phyloP scores from a whole-genome alignment of 2,329 filamentous ascomycete genomes.

The Exophiala spinifera region DNA sequence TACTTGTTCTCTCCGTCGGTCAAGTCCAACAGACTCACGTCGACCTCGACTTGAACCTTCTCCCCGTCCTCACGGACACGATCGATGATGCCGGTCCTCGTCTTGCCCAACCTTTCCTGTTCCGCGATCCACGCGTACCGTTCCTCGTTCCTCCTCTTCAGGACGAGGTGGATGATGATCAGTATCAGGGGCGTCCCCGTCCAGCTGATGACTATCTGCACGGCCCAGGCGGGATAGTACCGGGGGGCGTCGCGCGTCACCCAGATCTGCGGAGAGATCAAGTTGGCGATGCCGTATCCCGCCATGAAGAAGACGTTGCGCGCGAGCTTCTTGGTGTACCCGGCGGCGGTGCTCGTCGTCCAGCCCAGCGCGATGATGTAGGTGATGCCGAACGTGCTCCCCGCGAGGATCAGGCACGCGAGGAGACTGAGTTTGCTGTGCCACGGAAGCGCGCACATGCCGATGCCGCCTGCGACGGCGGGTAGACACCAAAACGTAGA shows the following conservation, averaged over 20 bases:
- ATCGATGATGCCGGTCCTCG: slow-evolving; percentile 30
- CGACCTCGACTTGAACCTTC: slow-evolving; percentile 33
- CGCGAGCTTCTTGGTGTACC: slow-evolving; percentile 34
- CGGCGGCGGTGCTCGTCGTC: slow-evolving; percentile 34
- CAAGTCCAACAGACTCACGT: slow-evolving; percentile 25
- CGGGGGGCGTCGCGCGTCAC: slow-evolving; percentile 34
- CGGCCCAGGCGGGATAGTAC: slow-evolving; percentile 30
- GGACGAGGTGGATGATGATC: slow-evolving; percentile 40
- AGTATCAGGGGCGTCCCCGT: slow-evolving; percentile 41
- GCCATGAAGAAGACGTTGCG: slow-evolving; percentile 36
- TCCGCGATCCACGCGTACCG: slow-evolving; percentile 32
- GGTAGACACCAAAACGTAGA: slow-evolving; percentile 34
- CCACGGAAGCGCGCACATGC: slow-evolving; percentile 36
- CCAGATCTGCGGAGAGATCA: slow-evolving; percentile 44
- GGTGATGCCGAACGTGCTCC: slow-evolving; percentile 37
- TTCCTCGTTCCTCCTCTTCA: slow-evolving; percentile 33
- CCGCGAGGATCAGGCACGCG: slow-evolving; percentile 38
- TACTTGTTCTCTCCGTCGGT: slow-evolving; percentile 42
- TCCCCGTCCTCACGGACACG: slow-evolving; percentile 32
- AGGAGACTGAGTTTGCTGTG: slow-evolving; percentile 37
- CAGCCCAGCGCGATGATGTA: slow-evolving; percentile 42
- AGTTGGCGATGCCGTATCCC: slow-evolving; percentile 42
- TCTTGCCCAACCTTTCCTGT: slow-evolving; percentile 17
- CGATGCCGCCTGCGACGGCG: slow-evolving; percentile 24
- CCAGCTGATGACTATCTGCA: slow-evolving; percentile 34